Percentiles rank a stretch among this genome's conserved stretches.
Evolutionary conservation across 192 early-diverging fungal genomes (phyloP).

Genomic region (Spizellomyces sp.): DNA sequence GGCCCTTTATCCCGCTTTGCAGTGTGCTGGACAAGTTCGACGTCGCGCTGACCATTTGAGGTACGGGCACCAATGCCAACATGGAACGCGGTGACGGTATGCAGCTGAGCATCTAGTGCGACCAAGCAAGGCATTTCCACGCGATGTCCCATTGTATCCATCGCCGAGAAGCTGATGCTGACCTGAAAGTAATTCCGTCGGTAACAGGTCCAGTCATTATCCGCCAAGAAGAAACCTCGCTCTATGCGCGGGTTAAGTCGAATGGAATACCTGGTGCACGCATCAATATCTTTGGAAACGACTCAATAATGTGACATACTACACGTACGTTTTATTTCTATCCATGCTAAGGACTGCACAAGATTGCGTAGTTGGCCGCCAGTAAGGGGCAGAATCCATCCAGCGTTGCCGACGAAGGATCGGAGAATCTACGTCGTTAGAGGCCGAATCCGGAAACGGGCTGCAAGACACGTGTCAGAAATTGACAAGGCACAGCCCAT

Average conservation of each 20-base stretch:
- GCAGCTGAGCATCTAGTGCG: slow-evolving; percentile 76
- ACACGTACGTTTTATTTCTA: slow-evolving; percentile 13
- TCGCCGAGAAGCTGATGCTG: slow-evolving; percentile 65
- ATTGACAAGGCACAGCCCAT: too few relatives aligned
- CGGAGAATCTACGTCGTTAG: too few relatives aligned
- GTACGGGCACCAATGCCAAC: slow-evolving; percentile 78
- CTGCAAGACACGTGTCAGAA: too few relatives aligned
- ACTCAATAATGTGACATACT: not conserved
- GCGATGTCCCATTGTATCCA: slow-evolving; percentile 53
- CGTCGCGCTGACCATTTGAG: slow-evolving; percentile 65
- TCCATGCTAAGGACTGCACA: slow-evolving; percentile 20
- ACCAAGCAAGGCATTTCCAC: slow-evolving; percentile 69
- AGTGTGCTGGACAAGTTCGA: slow-evolving; percentile 91
- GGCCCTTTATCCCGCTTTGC: slow-evolving; percentile 94
- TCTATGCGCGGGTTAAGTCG: slow-evolving; percentile 79
- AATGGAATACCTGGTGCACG: slow-evolving; percentile 40
- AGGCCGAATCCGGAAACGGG: too few relatives aligned
- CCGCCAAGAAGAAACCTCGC: slow-evolving; percentile 88
- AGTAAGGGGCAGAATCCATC: slow-evolving; percentile 10
- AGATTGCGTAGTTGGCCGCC: slow-evolving; percentile 12
- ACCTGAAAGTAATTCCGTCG: slow-evolving; percentile 95
- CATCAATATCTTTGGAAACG: not conserved
- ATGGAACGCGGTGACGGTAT: slow-evolving; percentile 67
- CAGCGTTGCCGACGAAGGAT: too few relatives aligned
- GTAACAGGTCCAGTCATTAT: slow-evolving; percentile 93